Evolutionary conservation across 116 monocot species (phyloP).

Genomic region (Iris pallida): DNA sequence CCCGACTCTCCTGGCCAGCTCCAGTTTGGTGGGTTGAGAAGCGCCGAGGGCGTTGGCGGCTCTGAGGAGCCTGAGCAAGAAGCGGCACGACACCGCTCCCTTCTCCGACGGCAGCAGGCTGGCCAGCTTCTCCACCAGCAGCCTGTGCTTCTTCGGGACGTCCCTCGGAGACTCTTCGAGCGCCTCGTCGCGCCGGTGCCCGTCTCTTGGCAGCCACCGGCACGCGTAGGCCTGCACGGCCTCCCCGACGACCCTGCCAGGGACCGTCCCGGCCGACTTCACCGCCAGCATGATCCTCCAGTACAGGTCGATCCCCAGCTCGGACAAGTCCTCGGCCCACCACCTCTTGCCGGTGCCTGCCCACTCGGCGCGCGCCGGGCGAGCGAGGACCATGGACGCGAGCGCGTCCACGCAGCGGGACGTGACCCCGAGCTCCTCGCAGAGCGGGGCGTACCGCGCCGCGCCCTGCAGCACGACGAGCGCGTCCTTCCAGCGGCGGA

Average conservation of each 20-base stretch:
- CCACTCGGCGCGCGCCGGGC: constrained; percentile 22
- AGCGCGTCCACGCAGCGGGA: constrained; percentile 56
- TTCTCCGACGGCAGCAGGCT: constrained; percentile 57
- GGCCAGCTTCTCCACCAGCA: constrained; percentile 58
- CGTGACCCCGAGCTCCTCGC: constrained; percentile 66
- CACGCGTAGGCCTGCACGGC: constrained; percentile 53
- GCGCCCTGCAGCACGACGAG: constrained; percentile 49
- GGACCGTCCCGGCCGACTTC: constrained; percentile 42
- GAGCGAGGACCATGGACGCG: constrained; percentile 24
- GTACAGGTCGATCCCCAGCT: constrained; percentile 56
- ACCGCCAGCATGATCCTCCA: constrained; percentile 73
- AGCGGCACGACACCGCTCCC: constrained; percentile 52
- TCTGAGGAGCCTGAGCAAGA: constrained; percentile 62
- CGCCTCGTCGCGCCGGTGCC: neutral
- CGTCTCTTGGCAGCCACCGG: constrained; percentile 39
- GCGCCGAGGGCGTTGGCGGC: constrained; percentile 45
- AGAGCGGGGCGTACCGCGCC: constrained; percentile 19
- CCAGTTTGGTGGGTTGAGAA: constrained; percentile 39
- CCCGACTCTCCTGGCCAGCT: constrained; percentile 46
- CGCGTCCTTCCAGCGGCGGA: constrained; percentile 77
- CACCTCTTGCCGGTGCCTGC: constrained; percentile 21
- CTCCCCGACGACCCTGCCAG: constrained; percentile 39
- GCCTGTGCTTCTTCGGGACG: constrained; percentile 31
- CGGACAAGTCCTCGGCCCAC: constrained; percentile 74
- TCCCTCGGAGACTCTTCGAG: constrained; percentile 14